phyloP scores from a whole-genome alignment of 179 eudicot genomes.

The Camellia oleifera region DNA sequence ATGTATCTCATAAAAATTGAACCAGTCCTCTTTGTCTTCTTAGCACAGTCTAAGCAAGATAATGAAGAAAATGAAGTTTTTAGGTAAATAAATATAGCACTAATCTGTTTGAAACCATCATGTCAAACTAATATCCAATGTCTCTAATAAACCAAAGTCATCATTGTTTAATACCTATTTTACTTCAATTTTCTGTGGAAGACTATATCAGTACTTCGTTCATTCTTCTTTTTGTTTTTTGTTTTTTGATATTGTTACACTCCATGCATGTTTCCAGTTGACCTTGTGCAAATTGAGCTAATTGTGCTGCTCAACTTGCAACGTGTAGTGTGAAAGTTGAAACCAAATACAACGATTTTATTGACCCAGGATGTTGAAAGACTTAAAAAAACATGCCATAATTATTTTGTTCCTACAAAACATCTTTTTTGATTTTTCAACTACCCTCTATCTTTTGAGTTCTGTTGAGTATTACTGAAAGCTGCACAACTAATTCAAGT shows the following conservation, averaged over 20 bases:
- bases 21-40: neutral
- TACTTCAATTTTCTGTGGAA: no score
- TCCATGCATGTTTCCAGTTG: neutral
- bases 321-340: neutral
- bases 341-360: no score
- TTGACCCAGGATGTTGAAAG: no score
- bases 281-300: neutral
- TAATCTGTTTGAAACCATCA: no score
- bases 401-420: no score
- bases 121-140: no score
- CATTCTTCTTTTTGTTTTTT: no score
- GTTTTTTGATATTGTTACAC: neutral
- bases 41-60: neutral
- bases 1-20: neutral
- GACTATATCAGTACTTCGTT: no score
- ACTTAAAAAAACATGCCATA: no score
- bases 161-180: no score
- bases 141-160: no score
- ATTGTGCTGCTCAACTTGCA: neutral
- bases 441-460: neutral
- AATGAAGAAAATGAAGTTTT: neutral
- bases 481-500: neutral
- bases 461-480: neutral
- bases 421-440: no score
- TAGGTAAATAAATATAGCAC: neutral